Evolutionary conservation across 2,329 filamentous ascomycete genomes (phyloP), one percentile per base, ranked within the genome.

Genomic region (Apiospora saccharicola): DNA sequence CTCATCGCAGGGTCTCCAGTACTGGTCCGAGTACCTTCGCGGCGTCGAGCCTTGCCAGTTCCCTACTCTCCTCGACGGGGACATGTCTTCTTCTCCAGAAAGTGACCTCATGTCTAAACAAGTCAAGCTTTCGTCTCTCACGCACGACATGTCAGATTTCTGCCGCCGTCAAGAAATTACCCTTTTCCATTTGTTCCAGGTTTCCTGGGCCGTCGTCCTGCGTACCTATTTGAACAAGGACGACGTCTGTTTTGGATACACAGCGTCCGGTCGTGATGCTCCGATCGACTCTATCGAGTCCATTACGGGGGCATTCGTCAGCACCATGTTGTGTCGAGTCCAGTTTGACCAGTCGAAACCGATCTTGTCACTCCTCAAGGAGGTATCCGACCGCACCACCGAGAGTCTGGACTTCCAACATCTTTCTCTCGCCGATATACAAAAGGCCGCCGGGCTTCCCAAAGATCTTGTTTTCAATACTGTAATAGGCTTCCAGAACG

Each of bases 311-410:
- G 82, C 84, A 10, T 86, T 89, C 68, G 86, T 90, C 72, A 89
- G 88, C 71, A 88, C 89, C 83, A 81, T 90, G 3, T 84, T 87
- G 69, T 88, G 85, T 72, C 83, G 85, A 8, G 80, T 88, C n/a
- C 37, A 44, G 24, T 37, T 72, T 43, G 71, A 72, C n/a, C 37
- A 61, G 3, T 53, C 57, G 4, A 57, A 26, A 8, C 13, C 68
- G 10, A 26, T 70, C 19, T 16, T 46, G 14, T 43, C 26, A n/a
- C 10, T 68, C 34, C 37, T 70, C 12, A 44, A 57, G 4, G 69
- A 53, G 22, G 67, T 72, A 24, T 22, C 47, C 8, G 41, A 51
- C 19, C 44, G 47, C 34, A 69, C 53, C 61, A 70, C 44, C 13
- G 61, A 34, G 7, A 70, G 71, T 34, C 53, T 72, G 4, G 57